These are phyloP conservation scores for Fusarium zealandicum DNA, from an alignment of 2,329 filamentous ascomycete species.

Conservation along the genomic window DNA sequence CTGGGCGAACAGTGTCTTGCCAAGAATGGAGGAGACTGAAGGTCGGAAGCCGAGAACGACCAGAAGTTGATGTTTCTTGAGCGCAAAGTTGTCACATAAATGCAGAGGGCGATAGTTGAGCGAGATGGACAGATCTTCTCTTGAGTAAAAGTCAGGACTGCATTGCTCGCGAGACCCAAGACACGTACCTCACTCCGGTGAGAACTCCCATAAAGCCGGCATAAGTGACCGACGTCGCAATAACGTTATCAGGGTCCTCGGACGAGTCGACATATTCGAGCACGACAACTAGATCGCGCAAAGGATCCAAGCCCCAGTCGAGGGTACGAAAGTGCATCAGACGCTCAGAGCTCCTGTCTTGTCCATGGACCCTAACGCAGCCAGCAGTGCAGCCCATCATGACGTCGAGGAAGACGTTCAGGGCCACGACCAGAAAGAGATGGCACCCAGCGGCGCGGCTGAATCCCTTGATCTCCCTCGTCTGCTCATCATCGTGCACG, in stretches of 20 bases:
- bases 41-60: constrained; percentile 14
- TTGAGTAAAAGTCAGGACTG: neutral
- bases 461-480: constrained; percentile 64
- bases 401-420: constrained; percentile 67
- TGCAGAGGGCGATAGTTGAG: constrained; percentile 17
- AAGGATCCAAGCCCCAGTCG: constrained; percentile 20
- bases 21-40: constrained; percentile 13
- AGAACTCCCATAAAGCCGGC: constrained; percentile 59
- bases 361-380: constrained; percentile 39
- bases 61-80: constrained; percentile 8
- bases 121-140: constrained; percentile 8
- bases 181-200: constrained; percentile 55
- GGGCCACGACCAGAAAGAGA: constrained; percentile 63
- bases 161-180: too few relatives aligned
- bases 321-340: constrained; percentile 60
- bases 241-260: constrained; percentile 44
- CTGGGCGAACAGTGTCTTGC: constrained; percentile 3
- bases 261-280: constrained; percentile 21
- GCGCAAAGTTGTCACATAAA: constrained; percentile 4
- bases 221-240: constrained; percentile 58
- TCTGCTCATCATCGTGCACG: constrained; percentile 62
- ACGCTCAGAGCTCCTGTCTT: constrained; percentile 6
- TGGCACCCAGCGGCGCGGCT: constrained; percentile 56
- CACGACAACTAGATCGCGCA: constrained; percentile 15
- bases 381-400: constrained; percentile 70